A percentile compares a stretch with the other conserved stretches of the same genome.
Conservation (phyloP, 352 stramenopile genomes). For the Pythium insidiosum region DNA sequence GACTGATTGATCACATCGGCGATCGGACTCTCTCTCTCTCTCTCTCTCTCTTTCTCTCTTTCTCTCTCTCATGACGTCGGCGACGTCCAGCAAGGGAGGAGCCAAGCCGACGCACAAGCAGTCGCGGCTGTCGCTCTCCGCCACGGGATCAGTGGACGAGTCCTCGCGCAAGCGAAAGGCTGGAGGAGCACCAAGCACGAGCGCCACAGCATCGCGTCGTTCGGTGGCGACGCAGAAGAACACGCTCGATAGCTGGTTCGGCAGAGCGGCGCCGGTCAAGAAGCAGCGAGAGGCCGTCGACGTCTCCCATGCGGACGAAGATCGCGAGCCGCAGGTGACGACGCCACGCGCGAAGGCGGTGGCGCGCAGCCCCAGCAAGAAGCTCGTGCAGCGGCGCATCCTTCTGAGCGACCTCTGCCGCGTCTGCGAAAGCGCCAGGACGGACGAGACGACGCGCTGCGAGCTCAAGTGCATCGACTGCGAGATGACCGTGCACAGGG, state of each 20-base stretch:
- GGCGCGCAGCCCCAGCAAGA: slow-evolving; percentile 15
- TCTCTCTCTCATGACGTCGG: too few species aligned
- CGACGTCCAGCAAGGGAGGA: too few species aligned
- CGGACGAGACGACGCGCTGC: slow-evolving; percentile 37
- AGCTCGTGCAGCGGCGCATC: slow-evolving; percentile 66
- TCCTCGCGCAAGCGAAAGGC: too few species aligned
- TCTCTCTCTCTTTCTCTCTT: too few species aligned
- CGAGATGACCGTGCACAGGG: slow-evolving; percentile 67
- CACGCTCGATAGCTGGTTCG: slow-evolving; percentile 60
- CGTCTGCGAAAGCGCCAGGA: slow-evolving; percentile 47
- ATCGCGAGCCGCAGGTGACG: not conserved
- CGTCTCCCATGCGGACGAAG: not conserved
- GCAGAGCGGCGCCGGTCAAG: slow-evolving; percentile 8
- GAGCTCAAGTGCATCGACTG: slow-evolving; percentile 54
- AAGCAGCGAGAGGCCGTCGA: slow-evolving; percentile 7
- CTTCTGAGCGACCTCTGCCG: slow-evolving; percentile 59
- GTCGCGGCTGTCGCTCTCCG: too few species aligned
- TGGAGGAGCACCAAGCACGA: slow-evolving; percentile 6
- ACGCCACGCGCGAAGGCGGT: not conserved
- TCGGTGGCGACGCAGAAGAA: slow-evolving; percentile 22
- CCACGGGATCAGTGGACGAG: too few species aligned
- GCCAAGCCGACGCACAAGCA: too few species aligned
- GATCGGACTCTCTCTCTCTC: too few species aligned
- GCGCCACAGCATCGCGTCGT: not conserved
- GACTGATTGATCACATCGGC: too few species aligned